Base-by-base conservation (phyloP, 75 land plant species). In the Pinus taeda region DNA sequence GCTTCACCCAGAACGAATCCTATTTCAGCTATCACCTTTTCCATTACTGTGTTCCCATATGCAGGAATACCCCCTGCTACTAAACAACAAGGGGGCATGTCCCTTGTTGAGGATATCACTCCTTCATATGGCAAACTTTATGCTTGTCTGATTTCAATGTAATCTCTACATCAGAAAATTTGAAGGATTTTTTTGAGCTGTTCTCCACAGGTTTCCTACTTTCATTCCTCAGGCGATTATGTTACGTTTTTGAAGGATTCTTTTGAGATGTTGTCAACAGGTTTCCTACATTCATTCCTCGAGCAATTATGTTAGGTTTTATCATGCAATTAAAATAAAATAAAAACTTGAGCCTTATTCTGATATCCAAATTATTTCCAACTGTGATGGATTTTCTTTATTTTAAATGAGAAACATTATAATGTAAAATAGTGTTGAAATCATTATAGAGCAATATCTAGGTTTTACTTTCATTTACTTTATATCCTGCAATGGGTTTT, bases 251-350 rank as follows among this genome's bases (percentile, higher is more conserved):
- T 49, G 55, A 49, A 49, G 9, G 11, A 9, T 49, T 49, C 0
- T 49, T 49, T 49, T 9, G 55, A 49, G 55, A 11, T 49, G 9
- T 49, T 49, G 12, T 49, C 55, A 49, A 49, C 55, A 49, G 55
- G 55, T 9, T 49, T 8, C 55, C 2, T 49, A 49, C 49, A 78
- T 42, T 76, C 37, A 74, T 49, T 74, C 22, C 22, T 69, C 84
- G 94, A 97, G 84, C 59, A 91, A 94, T 62, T 97, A 97, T 70
- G 75, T 94, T 78, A 86, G 84, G 77, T 94, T 92, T 70, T 94
- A 90, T 63, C 18, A 80, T 77, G 99, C 93, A 18, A 92, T 97
- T 33, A 33, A 33, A 66, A 92, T 84, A 77, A 49, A 0, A 26
- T 26, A 26, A 49, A 1, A 11, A 11, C 11, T 49, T 49, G 9